Evolutionary conservation across 176 grass and related monocot species (phyloP), one percentile per base, ranked within the genome.

Genomic region (Oropetium thomaeum): DNA sequence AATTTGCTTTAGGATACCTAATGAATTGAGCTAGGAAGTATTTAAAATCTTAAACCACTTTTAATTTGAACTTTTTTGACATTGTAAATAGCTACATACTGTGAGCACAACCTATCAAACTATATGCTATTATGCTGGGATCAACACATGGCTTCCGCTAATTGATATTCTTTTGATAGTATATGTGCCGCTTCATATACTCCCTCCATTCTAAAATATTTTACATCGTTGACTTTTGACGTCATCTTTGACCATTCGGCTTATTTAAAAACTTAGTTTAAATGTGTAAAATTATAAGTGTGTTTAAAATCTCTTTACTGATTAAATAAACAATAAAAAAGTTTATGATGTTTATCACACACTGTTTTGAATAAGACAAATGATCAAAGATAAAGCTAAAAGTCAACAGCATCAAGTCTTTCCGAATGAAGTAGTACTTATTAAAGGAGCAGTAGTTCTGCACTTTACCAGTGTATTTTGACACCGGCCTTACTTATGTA

Each of bases 401-500:
- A n/a, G n/a, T n/a, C n/a, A n/a, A n/a, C n/a, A n/a, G n/a, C n/a
- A n/a, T n/a, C n/a, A n/a, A n/a, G n/a, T n/a, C n/a, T n/a, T n/a
- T n/a, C n/a, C n/a, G n/a, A n/a, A n/a, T n/a, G n/a, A n/a, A n/a
- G n/a, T n/a, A n/a, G n/a, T n/a, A n/a, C n/a, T n/a, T n/a, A n/a
- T n/a, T n/a, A 75, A 48, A 49, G 43, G n/a, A 38, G 29, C 42
- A 77, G 20, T 11, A 13, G 3, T 22, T 79, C 13, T 13, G 5
- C 42, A 42, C n/a, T 79, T 75, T 0, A n/a, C n/a, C 2, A 8
- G 27, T 58, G 1, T 57, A 74, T 47, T 74, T 62, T 45, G 11
- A 26, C 58, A 67, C 37, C 75, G 29, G 59, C 26, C 2, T 19
- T 49, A 49, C 19, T 86, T 81, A 5, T 77, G 9, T 73, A 39